Base-by-base conservation (phyloP, 2,329 filamentous ascomycete genomes). In the Cercospora sp. region DNA sequence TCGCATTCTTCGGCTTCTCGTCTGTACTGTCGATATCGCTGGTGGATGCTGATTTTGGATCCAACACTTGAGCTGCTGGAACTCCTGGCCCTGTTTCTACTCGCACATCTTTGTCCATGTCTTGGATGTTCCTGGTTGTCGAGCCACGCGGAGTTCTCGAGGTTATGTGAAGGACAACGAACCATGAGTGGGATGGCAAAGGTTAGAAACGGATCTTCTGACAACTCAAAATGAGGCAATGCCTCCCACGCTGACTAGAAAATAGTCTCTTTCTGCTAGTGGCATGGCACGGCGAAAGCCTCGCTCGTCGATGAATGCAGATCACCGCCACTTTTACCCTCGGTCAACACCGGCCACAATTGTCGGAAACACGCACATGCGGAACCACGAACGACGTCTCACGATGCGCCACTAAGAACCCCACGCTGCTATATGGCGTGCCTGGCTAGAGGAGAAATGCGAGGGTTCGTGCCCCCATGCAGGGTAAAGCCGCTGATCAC, bases 21-120 rank as follows among this genome's bases (percentile, higher is more conserved):
- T 67, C 62, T 33, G 60, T 36, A n/a, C 18, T 36, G 59, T 59
- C 63, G 42, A 60, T 13, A 6, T 67, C 65, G 31, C 53, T 66
- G 26, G 55, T 63, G 8, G 57, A 66, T 28, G 9, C 8, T 9
- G 66, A 42, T 16, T 36, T 58, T 13, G 51, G 3, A 10, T 65
- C 18, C 36, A 16, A 16, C 39, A 42, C 45, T 20, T 30, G 20
- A 55, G 51, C 10, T 23, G 33, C 8, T 23, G 57, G 63, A 12
- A 55, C 39, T 60, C 55, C 58, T 53, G 20, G n/a, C 3, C 59
- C 61, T 31, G 66, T 30, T 61, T 64, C 63, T 12, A 66, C 33
- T 18, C 58, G 60, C 26, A 26, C 57, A 39, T 64, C 63, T 63
- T 61, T 65, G 51, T 63, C 67, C 69, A 70, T 70, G n/a, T 23